These are phyloP conservation scores for Hypsizygus ulmarius DNA, from an alignment of 1,284 basidiomycete species.

Conservation along the genomic window DNA sequence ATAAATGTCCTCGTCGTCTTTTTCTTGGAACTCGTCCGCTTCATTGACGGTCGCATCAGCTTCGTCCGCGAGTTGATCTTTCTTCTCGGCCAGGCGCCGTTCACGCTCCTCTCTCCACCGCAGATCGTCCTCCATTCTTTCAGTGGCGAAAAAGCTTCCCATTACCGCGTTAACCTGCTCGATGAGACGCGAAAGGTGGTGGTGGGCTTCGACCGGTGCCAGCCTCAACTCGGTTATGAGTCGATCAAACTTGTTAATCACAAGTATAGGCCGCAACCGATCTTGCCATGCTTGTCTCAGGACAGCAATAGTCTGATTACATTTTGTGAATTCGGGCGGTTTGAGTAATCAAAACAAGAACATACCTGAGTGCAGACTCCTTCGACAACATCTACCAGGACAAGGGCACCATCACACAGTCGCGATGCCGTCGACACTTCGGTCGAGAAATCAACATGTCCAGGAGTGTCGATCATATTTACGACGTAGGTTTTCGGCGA, in stretches of 20 bases:
- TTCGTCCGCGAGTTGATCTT: constrained; percentile 65
- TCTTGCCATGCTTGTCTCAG: constrained; percentile 95
- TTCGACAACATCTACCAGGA: constrained; percentile 97
- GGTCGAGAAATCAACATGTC: constrained; percentile 97
- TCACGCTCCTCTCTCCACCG: constrained; percentile 93
- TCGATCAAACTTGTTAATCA: constrained; percentile 98
- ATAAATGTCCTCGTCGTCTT: constrained; percentile 97
- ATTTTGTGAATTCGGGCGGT: background rate
- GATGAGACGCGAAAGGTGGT: constrained; percentile 89
- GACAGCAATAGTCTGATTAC: constrained; percentile 84
- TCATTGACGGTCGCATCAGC: constrained; percentile 58
- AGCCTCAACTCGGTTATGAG: constrained; percentile 93
- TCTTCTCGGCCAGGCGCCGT: constrained; percentile 71
- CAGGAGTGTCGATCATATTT: constrained; percentile 98
- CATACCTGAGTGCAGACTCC: constrained; percentile 95
- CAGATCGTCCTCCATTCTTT: constrained; percentile 96
- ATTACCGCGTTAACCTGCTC: constrained; percentile 99
- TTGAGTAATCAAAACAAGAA: constrained; percentile 5
- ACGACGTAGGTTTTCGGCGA: constrained; percentile 68
- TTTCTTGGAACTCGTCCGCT: constrained; percentile 78
- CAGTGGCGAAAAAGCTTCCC: constrained; percentile 93
- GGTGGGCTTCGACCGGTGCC: constrained; percentile 90
- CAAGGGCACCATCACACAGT: constrained; percentile 92
- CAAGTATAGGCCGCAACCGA: constrained; percentile 84
- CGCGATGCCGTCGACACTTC: constrained; percentile 95